Conservation (phyloP, 192 early-diverging fungal species). For the Backusella tuberculispora region DNA sequence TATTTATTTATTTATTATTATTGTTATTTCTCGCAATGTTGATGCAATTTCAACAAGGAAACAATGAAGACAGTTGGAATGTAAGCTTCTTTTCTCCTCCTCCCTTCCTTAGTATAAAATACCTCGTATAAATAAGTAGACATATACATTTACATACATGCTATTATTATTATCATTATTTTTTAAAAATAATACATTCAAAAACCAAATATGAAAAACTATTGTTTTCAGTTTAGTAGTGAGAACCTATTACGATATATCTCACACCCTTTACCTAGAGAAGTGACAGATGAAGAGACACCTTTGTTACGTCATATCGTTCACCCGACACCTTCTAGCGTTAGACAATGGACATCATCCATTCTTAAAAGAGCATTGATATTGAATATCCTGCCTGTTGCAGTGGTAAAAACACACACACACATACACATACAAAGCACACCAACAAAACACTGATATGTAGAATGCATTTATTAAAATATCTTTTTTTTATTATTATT, state of each 20-base stretch:
- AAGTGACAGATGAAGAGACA: slow-evolving; percentile 35
- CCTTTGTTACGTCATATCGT: slow-evolving; percentile 36
- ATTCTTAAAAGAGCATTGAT: slow-evolving; percentile 44
- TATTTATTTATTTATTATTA: background rate
- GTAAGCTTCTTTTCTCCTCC: background rate
- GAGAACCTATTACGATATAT: slow-evolving; percentile 29
- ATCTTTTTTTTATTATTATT: slow-evolving; percentile 43
- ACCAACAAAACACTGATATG: background rate
- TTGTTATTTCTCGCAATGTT: background rate
- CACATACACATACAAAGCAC: background rate
- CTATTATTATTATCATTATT: background rate
- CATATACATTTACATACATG: background rate
- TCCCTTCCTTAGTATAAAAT: too few relatives aligned
- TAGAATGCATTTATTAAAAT: slow-evolving; percentile 38
- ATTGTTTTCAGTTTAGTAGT: slow-evolving; percentile 20
- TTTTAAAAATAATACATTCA: background rate
- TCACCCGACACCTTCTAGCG: slow-evolving; percentile 21
- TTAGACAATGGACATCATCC: slow-evolving; percentile 45
- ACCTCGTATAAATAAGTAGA: background rate
- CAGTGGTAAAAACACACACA: slow-evolving; percentile 4
- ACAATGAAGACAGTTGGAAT: slow-evolving; percentile 33
- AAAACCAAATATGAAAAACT: background rate
- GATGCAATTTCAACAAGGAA: slow-evolving; percentile 31
- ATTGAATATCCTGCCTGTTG: slow-evolving; percentile 56
- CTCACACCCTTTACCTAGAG: slow-evolving; percentile 3